phyloP scores from a whole-genome alignment of 306 rosid species.

The Begonia peltatifolia region DNA sequence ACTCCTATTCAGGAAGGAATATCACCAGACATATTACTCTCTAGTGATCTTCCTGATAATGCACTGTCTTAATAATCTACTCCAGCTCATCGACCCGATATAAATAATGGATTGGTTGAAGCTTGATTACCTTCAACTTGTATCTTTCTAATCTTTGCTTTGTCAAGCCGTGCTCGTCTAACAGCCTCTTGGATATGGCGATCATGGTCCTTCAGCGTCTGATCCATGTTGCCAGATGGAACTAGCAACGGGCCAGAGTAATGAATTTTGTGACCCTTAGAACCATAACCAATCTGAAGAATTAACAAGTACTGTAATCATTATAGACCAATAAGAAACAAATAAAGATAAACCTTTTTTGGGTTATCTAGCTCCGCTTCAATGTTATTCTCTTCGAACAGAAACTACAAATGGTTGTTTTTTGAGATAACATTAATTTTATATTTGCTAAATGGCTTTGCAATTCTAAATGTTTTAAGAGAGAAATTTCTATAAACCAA shows the following conservation, averaged over 20 bases:
- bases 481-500: too few relatives aligned
- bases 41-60: not conserved
- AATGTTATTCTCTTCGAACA: too few relatives aligned
- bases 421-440: too few relatives aligned
- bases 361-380: too few relatives aligned
- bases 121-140: constrained; percentile 75
- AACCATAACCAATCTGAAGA: constrained; percentile 71
- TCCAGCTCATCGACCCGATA: constrained; percentile 66
- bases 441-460: too few relatives aligned
- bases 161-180: constrained; percentile 79
- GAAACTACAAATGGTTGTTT: too few relatives aligned
- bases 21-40: constrained; percentile 1
- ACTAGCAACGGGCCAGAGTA: constrained; percentile 93
- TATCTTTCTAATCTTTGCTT: constrained; percentile 66
- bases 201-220: constrained; percentile 95
- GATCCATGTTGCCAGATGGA: constrained; percentile 92
- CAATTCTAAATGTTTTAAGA: too few relatives aligned
- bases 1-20: constrained; percentile 6
- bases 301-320: not conserved
- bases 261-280: constrained; percentile 89
- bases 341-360: too few relatives aligned
- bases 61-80: not conserved
- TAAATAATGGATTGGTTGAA: constrained; percentile 63
- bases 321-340: too few relatives aligned
- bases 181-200: constrained; percentile 94